Evolutionary conservation across 2,329 filamentous ascomycete genomes (phyloP).

Genomic region (Pestalotiopsis sp.): DNA sequence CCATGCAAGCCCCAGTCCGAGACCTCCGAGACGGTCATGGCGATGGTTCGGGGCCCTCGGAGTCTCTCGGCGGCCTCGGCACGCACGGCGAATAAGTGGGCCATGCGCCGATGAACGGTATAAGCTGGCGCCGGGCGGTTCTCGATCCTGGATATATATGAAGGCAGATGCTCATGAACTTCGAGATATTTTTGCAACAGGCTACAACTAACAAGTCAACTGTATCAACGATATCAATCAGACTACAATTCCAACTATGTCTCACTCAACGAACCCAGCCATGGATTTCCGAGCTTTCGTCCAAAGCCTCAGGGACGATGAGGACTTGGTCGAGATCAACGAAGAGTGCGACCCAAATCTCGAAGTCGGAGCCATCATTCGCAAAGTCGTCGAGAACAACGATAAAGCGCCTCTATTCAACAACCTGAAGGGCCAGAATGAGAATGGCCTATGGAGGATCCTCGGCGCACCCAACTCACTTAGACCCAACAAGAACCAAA

Average conservation of each 20-base stretch:
- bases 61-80: neutral
- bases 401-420: conserved; percentile 54
- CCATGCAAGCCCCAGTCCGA: neutral
- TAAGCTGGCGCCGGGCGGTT: neutral
- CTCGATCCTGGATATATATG: neutral
- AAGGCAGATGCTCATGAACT: neutral
- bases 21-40: neutral
- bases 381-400: conserved; percentile 45
- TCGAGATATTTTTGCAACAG: neutral
- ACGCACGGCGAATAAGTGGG: neutral
- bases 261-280: neutral
- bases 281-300: conserved; percentile 46
- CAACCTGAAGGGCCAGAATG: conserved; percentile 47
- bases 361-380: conserved; percentile 49
- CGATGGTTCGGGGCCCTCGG: neutral
- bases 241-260: conserved; percentile 17
- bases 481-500: conserved; percentile 30
- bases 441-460: conserved; percentile 49
- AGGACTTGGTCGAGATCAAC: conserved; percentile 48
- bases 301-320: conserved; percentile 41
- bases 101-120: neutral
- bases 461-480: conserved; percentile 46
- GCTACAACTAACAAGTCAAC: neutral
- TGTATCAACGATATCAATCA: neutral
- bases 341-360: conserved; percentile 44